Evolutionary conservation across 2,329 filamentous ascomycete species (phyloP), one percentile per base, ranked within the genome.

Genomic region (Penicillium sp.): DNA sequence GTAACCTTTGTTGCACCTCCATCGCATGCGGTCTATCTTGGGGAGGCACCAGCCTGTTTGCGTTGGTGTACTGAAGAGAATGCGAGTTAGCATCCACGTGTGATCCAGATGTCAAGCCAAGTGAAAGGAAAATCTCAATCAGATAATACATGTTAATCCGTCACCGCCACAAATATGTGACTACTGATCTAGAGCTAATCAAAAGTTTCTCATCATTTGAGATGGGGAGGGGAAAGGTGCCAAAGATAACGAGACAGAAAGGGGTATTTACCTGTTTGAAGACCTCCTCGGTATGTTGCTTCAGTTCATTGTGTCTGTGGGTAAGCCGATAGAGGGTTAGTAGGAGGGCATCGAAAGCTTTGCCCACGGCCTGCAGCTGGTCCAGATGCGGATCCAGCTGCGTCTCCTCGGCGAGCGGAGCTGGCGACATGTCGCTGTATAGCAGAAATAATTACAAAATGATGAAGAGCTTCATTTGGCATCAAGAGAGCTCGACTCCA

Each of bases 121-220:
- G 56, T 54, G 39, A 52, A 56, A 50, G 50, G 40, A 41, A 36
- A 10, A 42, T 78, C 75, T 72, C 69, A 64, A 44, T 79, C 77
- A 78, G 76, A 71, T 76, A 76, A 79, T 78, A 79, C 71, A 79
- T 79, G 74, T 70, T 73, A 82, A 72, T 88, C 84, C 77, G 79
- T 88, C 86, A 82, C 73, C 67, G 77, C 76, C 79, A 76, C 78
- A 72, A 58, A 64, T 57, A 63, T 68, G 79, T 76, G 82, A 79
- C 85, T 89, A 81, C 79, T 86, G 87, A 88, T 90, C 87, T 90
- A 90, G 87, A 90, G 87, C 87, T 90, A 89, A 87, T 74, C 66
- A 69, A 64, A 65, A 25, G 66, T 74, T 71, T 75, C 70, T 80
- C 79, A 71, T 80, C 76, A 79, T 74, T 57, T 65, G 68, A 72